Conservation (phyloP, 495 filamentous ascomycete genomes). For the Usnea hakonensis region DNA sequence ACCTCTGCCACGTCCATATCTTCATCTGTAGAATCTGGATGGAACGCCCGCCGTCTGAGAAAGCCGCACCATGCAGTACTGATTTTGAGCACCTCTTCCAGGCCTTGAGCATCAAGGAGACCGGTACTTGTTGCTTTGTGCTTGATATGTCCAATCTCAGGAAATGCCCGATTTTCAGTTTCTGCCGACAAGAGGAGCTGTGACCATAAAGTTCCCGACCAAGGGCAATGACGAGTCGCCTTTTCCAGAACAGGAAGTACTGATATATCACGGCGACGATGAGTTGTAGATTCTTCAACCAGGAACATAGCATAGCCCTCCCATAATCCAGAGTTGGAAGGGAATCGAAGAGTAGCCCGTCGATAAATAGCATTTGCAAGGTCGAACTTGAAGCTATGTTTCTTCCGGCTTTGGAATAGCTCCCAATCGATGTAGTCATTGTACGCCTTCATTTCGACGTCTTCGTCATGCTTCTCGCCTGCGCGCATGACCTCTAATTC, state of each 20-base stretch:
- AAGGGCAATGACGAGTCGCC: conserved; percentile 81
- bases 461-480: conserved; percentile 47
- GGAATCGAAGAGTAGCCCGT: conserved; percentile 60
- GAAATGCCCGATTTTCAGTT: conserved; percentile 60
- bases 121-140: conserved; percentile 81
- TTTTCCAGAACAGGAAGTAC: conserved; percentile 55
- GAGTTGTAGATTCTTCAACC: conserved; percentile 38
- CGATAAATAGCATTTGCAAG: conserved; percentile 70
- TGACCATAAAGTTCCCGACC: conserved; percentile 86
- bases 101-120: conserved; percentile 62
- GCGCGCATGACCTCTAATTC: conserved; percentile 62
- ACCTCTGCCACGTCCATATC: conserved; percentile 87
- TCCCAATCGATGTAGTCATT: conserved; percentile 82
- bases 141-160: conserved; percentile 81
- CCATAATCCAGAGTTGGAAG: conserved; percentile 66
- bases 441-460: conserved; percentile 51
- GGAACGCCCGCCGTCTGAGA: conserved; percentile 73
- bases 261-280: conserved; percentile 31
- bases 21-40: conserved; percentile 69
- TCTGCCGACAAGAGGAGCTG: conserved; percentile 78
- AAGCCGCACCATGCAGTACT: conserved; percentile 91
- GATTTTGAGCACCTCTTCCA: conserved; percentile 81
- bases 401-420: conserved; percentile 48
- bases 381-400: conserved; percentile 47
- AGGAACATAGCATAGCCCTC: conserved; percentile 73